Conservation (phyloP, 1,139 yeast genomes). For the Fermentozyma sake region DNA sequence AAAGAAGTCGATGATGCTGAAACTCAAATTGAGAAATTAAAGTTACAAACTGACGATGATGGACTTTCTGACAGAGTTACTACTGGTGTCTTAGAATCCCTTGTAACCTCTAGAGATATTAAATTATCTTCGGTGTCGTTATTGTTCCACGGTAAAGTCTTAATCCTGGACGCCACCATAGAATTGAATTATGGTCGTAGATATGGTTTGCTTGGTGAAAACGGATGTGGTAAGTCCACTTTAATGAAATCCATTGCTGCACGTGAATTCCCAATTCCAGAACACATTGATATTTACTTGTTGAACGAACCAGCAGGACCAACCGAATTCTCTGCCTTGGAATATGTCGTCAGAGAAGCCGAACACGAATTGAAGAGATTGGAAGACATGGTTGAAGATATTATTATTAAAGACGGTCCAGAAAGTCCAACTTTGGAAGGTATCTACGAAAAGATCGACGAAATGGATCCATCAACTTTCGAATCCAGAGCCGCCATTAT, state of each 20-base stretch:
- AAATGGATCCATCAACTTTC: slow-evolving; percentile 92
- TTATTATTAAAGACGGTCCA: slow-evolving; percentile 89
- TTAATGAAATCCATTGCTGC: slow-evolving; percentile 90
- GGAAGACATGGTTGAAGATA: slow-evolving; percentile 87
- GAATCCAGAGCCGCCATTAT: slow-evolving; percentile 96
- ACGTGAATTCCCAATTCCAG: slow-evolving; percentile 94
- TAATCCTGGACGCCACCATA: slow-evolving; percentile 83
- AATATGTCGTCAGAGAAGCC: slow-evolving; percentile 96
- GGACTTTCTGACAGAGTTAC: slow-evolving; percentile 96
- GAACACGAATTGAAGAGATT: slow-evolving; percentile 86
- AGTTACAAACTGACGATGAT: slow-evolving; percentile 87
- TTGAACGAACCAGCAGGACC: slow-evolving; percentile 98
- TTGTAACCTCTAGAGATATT: slow-evolving; percentile 88
- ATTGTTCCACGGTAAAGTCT: slow-evolving; percentile 95
- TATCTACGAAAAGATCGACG: slow-evolving; percentile 91
- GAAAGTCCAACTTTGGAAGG: slow-evolving; percentile 84
- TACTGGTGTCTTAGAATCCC: slow-evolving; percentile 92
- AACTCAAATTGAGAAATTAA: slow-evolving; percentile 77
- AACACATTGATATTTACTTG: slow-evolving; percentile 81
- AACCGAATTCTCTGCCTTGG: slow-evolving; percentile 85
- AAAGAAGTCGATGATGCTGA: slow-evolving; percentile 61
- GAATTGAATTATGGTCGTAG: slow-evolving; percentile 97
- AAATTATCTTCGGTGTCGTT: slow-evolving; percentile 86
- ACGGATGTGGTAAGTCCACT: slow-evolving; percentile 99
- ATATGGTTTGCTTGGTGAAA: slow-evolving; percentile 95